Evolutionary conservation across 768 basidiomycete genomes (phyloP).

Genomic region (Tricholoma matsutake): DNA sequence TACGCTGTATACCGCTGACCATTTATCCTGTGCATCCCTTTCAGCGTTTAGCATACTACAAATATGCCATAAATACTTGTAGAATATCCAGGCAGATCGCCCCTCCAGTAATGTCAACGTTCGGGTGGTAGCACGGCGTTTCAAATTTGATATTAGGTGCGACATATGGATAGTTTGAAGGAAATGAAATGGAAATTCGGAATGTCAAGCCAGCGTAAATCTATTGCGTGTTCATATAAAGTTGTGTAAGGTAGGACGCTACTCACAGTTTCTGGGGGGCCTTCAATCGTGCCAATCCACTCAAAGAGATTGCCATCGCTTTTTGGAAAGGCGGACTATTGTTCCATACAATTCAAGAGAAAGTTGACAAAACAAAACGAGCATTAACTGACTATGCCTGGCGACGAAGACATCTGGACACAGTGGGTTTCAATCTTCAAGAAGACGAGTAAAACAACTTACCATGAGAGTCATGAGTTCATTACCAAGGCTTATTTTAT

Average conservation of each 20-base stretch:
- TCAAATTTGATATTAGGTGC: slow-evolving; percentile 86
- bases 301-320: slow-evolving; percentile 85
- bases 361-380: not conserved
- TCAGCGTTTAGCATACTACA: too few relatives aligned
- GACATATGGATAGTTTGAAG: slow-evolving; percentile 84
- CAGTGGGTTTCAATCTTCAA: slow-evolving; percentile 6
- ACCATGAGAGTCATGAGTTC: slow-evolving; percentile 92
- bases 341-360: not conserved
- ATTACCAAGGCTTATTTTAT: slow-evolving; percentile 55
- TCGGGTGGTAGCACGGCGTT: slow-evolving; percentile 88
- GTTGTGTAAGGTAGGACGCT: not conserved
- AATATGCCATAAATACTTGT: slow-evolving; percentile 44
- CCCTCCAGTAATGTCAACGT: slow-evolving; percentile 76
- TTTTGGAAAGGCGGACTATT: slow-evolving; percentile 85
- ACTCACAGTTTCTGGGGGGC: slow-evolving; percentile 71
- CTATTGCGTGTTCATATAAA: slow-evolving; percentile 31
- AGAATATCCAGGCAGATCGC: slow-evolving; percentile 87
- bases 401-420: slow-evolving; percentile 80
- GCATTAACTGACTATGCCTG: slow-evolving; percentile 66
- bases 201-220: slow-evolving; percentile 79
- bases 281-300: slow-evolving; percentile 88
- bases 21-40: slow-evolving; percentile 67
- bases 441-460: not conserved
- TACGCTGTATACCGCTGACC: slow-evolving; percentile 92
- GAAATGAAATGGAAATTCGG: slow-evolving; percentile 83